Evolutionary conservation across 306 rosid species (phyloP).

Genomic region (Gleditsia sinensis): DNA sequence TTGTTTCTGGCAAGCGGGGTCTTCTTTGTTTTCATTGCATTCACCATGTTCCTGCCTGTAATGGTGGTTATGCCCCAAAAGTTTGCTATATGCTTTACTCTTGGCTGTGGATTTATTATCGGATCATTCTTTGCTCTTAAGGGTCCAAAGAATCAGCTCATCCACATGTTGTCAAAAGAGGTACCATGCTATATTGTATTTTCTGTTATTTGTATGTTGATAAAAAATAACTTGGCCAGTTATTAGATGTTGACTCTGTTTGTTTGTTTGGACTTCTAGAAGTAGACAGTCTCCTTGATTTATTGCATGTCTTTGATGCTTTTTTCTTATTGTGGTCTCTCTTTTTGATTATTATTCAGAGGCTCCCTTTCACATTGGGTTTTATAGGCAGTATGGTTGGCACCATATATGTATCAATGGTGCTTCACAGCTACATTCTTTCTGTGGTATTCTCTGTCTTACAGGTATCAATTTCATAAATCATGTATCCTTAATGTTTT

Average conservation of each 20-base stretch:
- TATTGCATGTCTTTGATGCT: constrained; percentile 9
- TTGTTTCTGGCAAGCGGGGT: constrained; percentile 86
- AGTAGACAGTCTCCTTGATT: constrained; percentile 10
- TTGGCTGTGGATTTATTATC: constrained; percentile 92
- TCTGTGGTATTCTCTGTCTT: constrained; percentile 91
- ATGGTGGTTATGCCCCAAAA: constrained; percentile 99
- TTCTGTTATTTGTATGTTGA: constrained; percentile 10
- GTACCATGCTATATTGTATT: constrained; percentile 44
- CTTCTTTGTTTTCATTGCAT: constrained; percentile 89
- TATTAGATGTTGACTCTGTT: background rate
- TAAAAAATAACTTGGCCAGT: background rate
- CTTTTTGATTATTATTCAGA: constrained; percentile 54
- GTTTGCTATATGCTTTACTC: constrained; percentile 96
- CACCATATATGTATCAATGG: constrained; percentile 96
- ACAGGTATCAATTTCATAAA: constrained; percentile 65
- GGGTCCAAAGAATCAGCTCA: constrained; percentile 87
- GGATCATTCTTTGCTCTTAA: constrained; percentile 94
- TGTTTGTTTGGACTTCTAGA: constrained; percentile 4
- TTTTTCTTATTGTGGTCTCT: constrained; percentile 21
- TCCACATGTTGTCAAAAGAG: constrained; percentile 92
- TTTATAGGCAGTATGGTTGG: constrained; percentile 88
- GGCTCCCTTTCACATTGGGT: constrained; percentile 84
- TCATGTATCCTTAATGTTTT: constrained; percentile 1
- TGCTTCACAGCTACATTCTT: constrained; percentile 87
- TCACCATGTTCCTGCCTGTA: constrained; percentile 94